Evolutionary conservation across 305 asterid species (phyloP).

Genomic region (Solanum aculeatissimum): DNA sequence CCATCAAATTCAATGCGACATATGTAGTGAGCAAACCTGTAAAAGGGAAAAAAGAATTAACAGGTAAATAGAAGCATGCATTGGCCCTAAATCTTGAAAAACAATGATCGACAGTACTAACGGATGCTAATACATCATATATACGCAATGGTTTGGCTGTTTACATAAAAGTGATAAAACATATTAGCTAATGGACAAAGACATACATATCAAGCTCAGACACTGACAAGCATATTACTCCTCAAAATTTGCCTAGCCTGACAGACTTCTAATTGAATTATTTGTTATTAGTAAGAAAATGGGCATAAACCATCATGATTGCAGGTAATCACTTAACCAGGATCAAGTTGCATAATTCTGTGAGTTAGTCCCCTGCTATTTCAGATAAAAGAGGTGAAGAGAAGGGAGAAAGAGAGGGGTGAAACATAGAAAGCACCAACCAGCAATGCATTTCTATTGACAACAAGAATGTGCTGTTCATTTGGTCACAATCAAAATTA

Average conservation of each 20-base stretch:
- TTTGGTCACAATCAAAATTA: background rate
- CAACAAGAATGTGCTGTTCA: background rate
- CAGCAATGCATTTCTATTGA: background rate
- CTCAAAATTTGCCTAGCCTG: background rate
- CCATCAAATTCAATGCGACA: slow-evolving; percentile 37
- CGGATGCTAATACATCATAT: background rate
- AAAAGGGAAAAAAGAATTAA: background rate
- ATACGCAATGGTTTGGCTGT: background rate
- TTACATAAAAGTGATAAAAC: background rate
- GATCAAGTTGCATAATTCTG: background rate
- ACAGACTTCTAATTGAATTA: background rate
- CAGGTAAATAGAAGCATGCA: background rate
- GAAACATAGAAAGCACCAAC: background rate
- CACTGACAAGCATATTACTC: background rate
- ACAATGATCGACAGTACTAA: background rate
- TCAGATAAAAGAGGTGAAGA: background rate
- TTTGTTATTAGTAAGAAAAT: background rate
- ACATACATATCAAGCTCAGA: background rate
- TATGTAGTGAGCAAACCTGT: slow-evolving; percentile 34
- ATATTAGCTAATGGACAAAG: background rate
- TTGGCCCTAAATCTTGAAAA: background rate
- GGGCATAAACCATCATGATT: background rate
- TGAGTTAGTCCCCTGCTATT: background rate
- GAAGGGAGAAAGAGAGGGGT: background rate
- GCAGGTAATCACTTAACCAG: background rate